A percentile compares a stretch with the other conserved stretches of the same genome.
Evolutionary conservation across 2,329 filamentous ascomycete genomes (phyloP).

Genomic region (Parafenestella ontariensis): DNA sequence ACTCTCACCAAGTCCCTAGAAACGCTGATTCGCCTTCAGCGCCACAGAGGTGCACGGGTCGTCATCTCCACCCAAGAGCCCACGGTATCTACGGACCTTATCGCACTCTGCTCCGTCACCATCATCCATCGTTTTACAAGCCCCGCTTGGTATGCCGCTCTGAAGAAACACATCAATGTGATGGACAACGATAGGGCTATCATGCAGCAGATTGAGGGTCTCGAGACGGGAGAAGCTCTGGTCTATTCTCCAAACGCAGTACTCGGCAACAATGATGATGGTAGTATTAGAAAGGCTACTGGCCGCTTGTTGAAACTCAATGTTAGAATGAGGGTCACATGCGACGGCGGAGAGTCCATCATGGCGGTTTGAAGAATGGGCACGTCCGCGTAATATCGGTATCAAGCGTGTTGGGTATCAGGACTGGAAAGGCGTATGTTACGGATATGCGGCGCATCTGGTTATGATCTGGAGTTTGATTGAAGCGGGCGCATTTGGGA

Average conservation of each 20-base stretch:
- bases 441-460: neutral
- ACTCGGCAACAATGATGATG: slow-evolving; percentile 32
- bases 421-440: too few relatives aligned
- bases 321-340: slow-evolving; percentile 35
- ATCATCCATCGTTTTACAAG: slow-evolving; percentile 76
- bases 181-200: slow-evolving; percentile 30
- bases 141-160: slow-evolving; percentile 65
- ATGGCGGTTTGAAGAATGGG: slow-evolving; percentile 68
- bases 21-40: slow-evolving; percentile 71
- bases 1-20: slow-evolving; percentile 69
- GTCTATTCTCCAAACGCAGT: slow-evolving; percentile 58
- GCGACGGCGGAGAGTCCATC: slow-evolving; percentile 57
- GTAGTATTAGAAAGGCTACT: slow-evolving; percentile 13
- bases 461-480: neutral
- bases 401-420: too few relatives aligned
- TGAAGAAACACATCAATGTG: slow-evolving; percentile 56
- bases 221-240: slow-evolving; percentile 58
- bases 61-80: slow-evolving; percentile 81
- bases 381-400: neutral
- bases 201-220: slow-evolving; percentile 56
- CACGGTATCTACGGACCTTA: slow-evolving; percentile 69
- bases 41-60: slow-evolving; percentile 71
- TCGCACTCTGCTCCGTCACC: slow-evolving; percentile 75
- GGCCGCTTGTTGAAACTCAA: slow-evolving; percentile 22
- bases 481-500: neutral